Percentiles rank a stretch among this genome's conserved stretches.
These are phyloP conservation scores for Monosporascus sp. DNA, from an alignment of 2,329 filamentous ascomycete genomes.

Conservation along the genomic window DNA sequence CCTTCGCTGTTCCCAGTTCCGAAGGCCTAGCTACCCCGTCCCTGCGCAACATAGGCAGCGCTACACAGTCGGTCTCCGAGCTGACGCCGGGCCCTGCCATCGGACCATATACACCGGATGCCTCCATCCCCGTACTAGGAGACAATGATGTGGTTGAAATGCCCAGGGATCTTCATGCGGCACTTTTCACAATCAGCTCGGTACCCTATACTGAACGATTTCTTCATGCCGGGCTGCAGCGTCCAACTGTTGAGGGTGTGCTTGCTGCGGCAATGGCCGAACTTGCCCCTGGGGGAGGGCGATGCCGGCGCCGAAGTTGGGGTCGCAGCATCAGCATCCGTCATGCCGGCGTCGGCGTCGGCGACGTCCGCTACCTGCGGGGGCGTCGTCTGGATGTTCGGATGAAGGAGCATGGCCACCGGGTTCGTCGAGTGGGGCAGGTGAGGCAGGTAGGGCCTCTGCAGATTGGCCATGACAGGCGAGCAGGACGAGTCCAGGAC, in stretches of 20 bases:
- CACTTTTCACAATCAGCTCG: slow-evolving; percentile 76
- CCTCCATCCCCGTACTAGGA: slow-evolving; percentile 37
- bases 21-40: not conserved
- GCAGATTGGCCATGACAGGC: slow-evolving; percentile 26
- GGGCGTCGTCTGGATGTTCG: slow-evolving; percentile 30
- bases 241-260: slow-evolving; percentile 59
- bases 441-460: slow-evolving; percentile 29
- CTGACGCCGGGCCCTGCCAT: not conserved
- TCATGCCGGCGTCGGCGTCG: slow-evolving; percentile 26
- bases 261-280: slow-evolving; percentile 53
- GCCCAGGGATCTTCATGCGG: slow-evolving; percentile 66
- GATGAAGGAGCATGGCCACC: slow-evolving; percentile 29
- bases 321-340: slow-evolving; percentile 27
- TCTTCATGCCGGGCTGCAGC: slow-evolving; percentile 59
- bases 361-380: slow-evolving; percentile 12
- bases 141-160: slow-evolving; percentile 75
- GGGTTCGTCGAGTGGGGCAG: slow-evolving; percentile 29
- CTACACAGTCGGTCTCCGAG: not conserved
- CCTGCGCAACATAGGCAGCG: not conserved
- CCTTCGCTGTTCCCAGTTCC: not conserved
- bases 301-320: slow-evolving; percentile 30
- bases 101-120: slow-evolving; percentile 3
- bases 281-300: slow-evolving; percentile 44
- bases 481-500: slow-evolving; percentile 28
- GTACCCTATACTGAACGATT: slow-evolving; percentile 73